Evolutionary conservation across 805 yeast genomes (phyloP).

Genomic region (Schwanniomyces sp.): DNA sequence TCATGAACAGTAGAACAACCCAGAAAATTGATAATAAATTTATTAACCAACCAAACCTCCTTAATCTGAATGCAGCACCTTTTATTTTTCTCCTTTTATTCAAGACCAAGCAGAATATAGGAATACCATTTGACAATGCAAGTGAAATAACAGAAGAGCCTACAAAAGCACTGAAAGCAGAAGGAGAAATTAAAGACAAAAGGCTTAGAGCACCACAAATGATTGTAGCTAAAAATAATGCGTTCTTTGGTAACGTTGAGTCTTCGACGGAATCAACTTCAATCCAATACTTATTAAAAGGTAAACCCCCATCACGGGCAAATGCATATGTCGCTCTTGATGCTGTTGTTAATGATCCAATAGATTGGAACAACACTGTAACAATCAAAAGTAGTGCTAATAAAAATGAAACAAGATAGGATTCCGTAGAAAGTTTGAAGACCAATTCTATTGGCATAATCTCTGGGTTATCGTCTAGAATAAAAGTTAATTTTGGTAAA

Average conservation of each 20-base stretch:
- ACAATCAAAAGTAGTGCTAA: conserved; percentile 66
- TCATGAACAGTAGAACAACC: conserved; percentile 56
- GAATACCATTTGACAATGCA: conserved; percentile 75
- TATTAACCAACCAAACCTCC: conserved; percentile 61
- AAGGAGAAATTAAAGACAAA: conserved; percentile 64
- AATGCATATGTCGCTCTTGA: conserved; percentile 81
- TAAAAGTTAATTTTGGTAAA: conserved; percentile 59
- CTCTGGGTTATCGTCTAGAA: conserved; percentile 60
- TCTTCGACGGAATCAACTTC: conserved; percentile 57
- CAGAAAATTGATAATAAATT: conserved; percentile 61
- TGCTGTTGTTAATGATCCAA: conserved; percentile 78
- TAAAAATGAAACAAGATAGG: conserved; percentile 66
- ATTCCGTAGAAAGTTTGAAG: conserved; percentile 68
- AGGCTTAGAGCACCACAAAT: conserved; percentile 61
- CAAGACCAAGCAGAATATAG: conserved; percentile 61
- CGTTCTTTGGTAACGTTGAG: conserved; percentile 67
- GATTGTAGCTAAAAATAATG: conserved; percentile 62
- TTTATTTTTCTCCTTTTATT: conserved; percentile 60
- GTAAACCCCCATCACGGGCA: conserved; percentile 82
- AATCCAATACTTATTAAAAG: conserved; percentile 63
- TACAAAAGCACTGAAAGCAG: conserved; percentile 81
- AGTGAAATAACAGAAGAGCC: conserved; percentile 79
- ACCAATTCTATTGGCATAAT: conserved; percentile 79
- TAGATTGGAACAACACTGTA: conserved; percentile 71
- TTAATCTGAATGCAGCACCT: conserved; percentile 68